Base-by-base conservation (phyloP, 305 asterid species). In the Rubia peregrina region DNA sequence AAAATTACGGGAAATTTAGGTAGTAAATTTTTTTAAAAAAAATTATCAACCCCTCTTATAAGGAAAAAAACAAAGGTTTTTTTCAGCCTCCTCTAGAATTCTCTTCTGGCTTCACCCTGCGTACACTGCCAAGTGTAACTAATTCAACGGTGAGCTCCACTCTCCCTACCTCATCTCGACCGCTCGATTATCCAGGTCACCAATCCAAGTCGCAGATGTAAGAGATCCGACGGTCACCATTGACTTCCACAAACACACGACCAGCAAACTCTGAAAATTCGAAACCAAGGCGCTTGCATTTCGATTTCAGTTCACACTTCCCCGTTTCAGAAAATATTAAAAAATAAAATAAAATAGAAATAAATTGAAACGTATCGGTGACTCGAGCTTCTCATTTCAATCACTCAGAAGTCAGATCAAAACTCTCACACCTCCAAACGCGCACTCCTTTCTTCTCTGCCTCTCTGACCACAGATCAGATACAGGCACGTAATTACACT, bases 351-450 rank as follows among this genome's bases (percentile, higher is more conserved):
- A 48, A 46, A 42, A 9, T 40, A 5, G 14, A 63, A 41, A 7
- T 33, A 30, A 67, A 43, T 57, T 40, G 6, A 21, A 48, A 63
- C 65, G 12, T 70, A 75, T 70, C 71, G 68, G 61, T 42, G 24
- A 16, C 42, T 43, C 62, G 72, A 26, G 33, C 70, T 69, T 42
- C 55, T 53, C 24, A 64, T 72, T 57, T 48, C 65, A 70, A 70
- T 53, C 71, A 69, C 75, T 65, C 36, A 41, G 69, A 65, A 65
- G 36, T 48, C 67, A 53, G 64, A 72, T 72, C 71, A 40, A 65
- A 36, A 19, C 33, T 51, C 48, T 30, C 33, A 30, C 33, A 30
- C 57, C 75, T 7, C 65, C 42, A 36, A 30, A 70, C 71, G 51
- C 65, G 6, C 70, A 49, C 64, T 36, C 1, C 24, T 38, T 40